Evolutionary conservation across 768 basidiomycete species (phyloP).

Genomic region (Tylopilus rubrobrunneus): DNA sequence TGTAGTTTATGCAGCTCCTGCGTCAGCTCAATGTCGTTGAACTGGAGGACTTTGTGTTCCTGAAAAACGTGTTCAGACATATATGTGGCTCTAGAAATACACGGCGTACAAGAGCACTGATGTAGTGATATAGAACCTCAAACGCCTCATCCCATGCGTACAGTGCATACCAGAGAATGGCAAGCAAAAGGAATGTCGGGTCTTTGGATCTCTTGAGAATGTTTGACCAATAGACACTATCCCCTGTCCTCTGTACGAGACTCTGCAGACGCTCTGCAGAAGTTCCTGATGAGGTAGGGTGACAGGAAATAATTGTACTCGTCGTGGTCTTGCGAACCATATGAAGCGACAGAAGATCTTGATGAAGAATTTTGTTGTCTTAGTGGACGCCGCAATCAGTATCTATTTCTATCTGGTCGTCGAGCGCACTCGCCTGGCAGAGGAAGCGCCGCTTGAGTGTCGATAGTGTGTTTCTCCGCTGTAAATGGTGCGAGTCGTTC

Average conservation of each 20-base stretch:
- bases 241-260: slow-evolving; percentile 24
- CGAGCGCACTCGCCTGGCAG: slow-evolving; percentile 14
- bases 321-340: slow-evolving; percentile 32
- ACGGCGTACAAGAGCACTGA: slow-evolving; percentile 27
- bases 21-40: slow-evolving; percentile 42
- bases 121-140: slow-evolving; percentile 48
- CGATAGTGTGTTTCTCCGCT: slow-evolving; percentile 22
- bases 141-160: slow-evolving; percentile 63
- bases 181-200: slow-evolving; percentile 32
- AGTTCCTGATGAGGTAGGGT: slow-evolving; percentile 21
- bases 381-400: not conserved
- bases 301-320: slow-evolving; percentile 37
- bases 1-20: slow-evolving; percentile 54
- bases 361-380: slow-evolving; percentile 24
- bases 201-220: slow-evolving; percentile 29
- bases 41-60: slow-evolving; percentile 32
- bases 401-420: not conserved
- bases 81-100: too few relatives aligned
- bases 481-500: not conserved
- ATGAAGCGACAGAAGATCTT: slow-evolving; percentile 37
- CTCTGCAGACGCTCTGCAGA: slow-evolving; percentile 25
- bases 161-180: slow-evolving; percentile 54
- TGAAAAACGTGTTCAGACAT: slow-evolving; percentile 13
- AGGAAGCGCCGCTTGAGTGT: slow-evolving; percentile 30
- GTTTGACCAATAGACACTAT: slow-evolving; percentile 36